These are phyloP conservation scores for Lanmaoa rubissima DNA, from an alignment of 768 basidiomycete species.

Conservation along the genomic window DNA sequence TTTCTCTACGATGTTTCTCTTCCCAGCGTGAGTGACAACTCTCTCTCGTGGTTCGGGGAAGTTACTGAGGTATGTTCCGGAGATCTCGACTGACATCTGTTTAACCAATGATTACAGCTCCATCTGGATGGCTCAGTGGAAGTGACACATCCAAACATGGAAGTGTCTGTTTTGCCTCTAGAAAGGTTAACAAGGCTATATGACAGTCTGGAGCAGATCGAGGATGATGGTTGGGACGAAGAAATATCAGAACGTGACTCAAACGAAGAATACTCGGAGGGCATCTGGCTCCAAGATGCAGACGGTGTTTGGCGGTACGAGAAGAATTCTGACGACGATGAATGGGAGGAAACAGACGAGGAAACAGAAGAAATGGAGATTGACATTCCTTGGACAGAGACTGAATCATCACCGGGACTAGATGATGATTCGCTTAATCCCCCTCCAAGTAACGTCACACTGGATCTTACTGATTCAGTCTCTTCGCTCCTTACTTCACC, in stretches of 20 bases:
- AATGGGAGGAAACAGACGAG: constrained; percentile 40
- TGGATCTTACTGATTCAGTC: constrained; percentile 21
- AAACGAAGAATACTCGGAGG: constrained; percentile 44
- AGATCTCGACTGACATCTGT: constrained; percentile 5
- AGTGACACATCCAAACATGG: constrained; percentile 64
- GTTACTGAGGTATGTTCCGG: constrained; percentile 59
- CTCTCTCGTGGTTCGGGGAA: constrained; percentile 82
- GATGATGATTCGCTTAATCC: constrained; percentile 20
- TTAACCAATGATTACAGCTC: constrained; percentile 44
- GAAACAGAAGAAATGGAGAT: constrained; percentile 40
- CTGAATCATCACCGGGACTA: constrained; percentile 15
- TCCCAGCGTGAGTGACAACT: constrained; percentile 38
- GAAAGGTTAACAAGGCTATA: constrained; percentile 72
- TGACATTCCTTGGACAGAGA: constrained; percentile 30
- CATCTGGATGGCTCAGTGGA: constrained; percentile 70
- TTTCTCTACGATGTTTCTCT: constrained; percentile 44
- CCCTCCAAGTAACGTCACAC: constrained; percentile 14
- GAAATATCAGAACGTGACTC: constrained; percentile 31
- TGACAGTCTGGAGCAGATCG: constrained; percentile 79
- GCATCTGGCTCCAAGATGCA: constrained; percentile 43
- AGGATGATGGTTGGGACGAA: constrained; percentile 61
- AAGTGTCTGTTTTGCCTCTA: constrained; percentile 51
- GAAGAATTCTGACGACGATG: constrained; percentile 34
- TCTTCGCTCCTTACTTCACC: constrained; percentile 30
- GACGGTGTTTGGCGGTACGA: constrained; percentile 35